Evolutionary conservation across 345 rosid species (phyloP).

Genomic region (Microthlaspi erraticum): DNA sequence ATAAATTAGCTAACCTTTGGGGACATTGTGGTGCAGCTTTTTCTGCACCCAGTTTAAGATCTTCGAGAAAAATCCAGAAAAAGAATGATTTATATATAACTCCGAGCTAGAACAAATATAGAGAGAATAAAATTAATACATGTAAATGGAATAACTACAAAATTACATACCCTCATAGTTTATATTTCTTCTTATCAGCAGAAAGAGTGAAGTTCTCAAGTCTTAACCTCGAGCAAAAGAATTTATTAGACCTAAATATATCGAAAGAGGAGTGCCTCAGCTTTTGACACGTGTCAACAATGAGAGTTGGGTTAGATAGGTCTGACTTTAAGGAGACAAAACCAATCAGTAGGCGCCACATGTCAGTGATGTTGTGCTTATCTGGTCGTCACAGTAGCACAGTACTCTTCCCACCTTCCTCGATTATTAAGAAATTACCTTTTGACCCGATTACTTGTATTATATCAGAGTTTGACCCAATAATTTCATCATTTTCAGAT

Average conservation of each 20-base stretch:
- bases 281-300: constrained; percentile 49
- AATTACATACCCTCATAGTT: constrained; percentile 41
- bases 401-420: not conserved
- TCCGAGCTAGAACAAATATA: not conserved
- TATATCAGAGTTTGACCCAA: constrained; percentile 15
- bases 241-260: constrained; percentile 19
- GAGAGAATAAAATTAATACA: not conserved
- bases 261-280: constrained; percentile 10
- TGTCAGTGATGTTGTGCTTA: constrained; percentile 50
- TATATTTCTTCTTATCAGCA: constrained; percentile 12
- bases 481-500: not conserved
- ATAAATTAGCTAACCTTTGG: constrained; percentile 60
- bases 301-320: constrained; percentile 44
- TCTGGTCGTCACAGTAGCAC: constrained; percentile 29
- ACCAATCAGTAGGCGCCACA: constrained; percentile 45
- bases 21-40: constrained; percentile 62
- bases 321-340: constrained; percentile 24
- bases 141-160: not conserved
- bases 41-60: constrained; percentile 93
- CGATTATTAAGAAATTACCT: constrained; percentile 25
- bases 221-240: no score
- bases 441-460: constrained; percentile 25
- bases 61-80: constrained; percentile 28
- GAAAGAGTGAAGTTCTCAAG: constrained; percentile 1
- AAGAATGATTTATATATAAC: not conserved